Percentiles rank a stretch among this genome's conserved stretches.
These are phyloP conservation scores for Wickerhamomyces pijperi DNA, from an alignment of 805 yeast genomes.

Conservation along the genomic window DNA sequence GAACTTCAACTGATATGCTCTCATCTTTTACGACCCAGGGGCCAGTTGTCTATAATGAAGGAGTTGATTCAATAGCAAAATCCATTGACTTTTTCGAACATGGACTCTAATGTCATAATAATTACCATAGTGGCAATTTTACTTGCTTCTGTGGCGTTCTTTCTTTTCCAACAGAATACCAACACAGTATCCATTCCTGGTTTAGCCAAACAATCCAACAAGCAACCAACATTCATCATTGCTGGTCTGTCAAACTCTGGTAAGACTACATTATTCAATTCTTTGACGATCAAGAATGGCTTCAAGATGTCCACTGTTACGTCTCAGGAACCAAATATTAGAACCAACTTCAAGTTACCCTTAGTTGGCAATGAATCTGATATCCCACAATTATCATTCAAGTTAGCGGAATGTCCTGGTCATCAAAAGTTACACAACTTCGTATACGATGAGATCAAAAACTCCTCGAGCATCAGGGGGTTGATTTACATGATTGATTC, in stretches of 20 bases:
- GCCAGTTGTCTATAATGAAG: too few relatives aligned
- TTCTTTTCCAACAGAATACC: conserved; percentile 9
- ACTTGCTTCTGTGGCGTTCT: conserved; percentile 2
- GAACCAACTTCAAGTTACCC: conserved; percentile 28
- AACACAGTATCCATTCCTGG: conserved; percentile 9
- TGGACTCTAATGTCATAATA: neutral
- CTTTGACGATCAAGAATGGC: conserved; percentile 19
- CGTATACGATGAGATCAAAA: conserved; percentile 35
- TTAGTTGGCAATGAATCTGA: conserved; percentile 17
- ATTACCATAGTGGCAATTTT: conserved; percentile 2
- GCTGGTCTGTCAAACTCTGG: conserved; percentile 59
- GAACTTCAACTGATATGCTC: too few relatives aligned
- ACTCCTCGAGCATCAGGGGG: conserved; percentile 43
- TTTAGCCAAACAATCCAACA: conserved; percentile 10
- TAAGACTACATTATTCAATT: conserved; percentile 46
- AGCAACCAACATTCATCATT: conserved; percentile 47
- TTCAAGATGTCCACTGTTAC: conserved; percentile 29
- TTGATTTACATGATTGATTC: conserved; percentile 73
- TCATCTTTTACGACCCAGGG: too few relatives aligned
- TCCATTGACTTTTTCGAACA: neutral
- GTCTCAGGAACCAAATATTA: conserved; percentile 37
- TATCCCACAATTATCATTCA: conserved; percentile 26
- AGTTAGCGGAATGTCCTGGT: conserved; percentile 82
- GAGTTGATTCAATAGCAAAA: too few relatives aligned
- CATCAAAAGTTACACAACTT: conserved; percentile 60